These are phyloP conservation scores for Colletotrichum sansevieriae DNA, from an alignment of 2,329 filamentous ascomycete genomes.

Conservation along the genomic window DNA sequence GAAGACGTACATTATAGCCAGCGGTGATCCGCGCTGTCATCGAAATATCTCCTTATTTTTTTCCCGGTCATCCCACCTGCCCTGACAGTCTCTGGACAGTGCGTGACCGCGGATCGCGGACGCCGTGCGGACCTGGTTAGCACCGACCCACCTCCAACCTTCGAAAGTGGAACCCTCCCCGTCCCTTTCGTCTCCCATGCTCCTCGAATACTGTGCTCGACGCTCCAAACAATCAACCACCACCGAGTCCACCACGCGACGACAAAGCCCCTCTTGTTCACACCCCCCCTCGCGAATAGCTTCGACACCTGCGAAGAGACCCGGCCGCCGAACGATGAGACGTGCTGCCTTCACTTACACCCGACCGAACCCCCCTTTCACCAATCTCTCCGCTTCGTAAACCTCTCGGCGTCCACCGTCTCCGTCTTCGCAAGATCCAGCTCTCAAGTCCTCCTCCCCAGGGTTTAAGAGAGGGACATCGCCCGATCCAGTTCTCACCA, in stretches of 20 bases:
- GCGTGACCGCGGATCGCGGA: constrained; percentile 11
- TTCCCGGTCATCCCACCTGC: constrained; percentile 4
- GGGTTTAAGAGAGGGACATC: constrained; percentile 2
- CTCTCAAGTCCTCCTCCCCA: neutral
- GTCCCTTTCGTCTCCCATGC: constrained; percentile 27
- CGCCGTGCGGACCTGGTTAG: too few relatives aligned
- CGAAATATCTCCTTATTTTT: constrained; percentile 14
- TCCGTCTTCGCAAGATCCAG: neutral
- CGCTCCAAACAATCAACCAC: constrained; percentile 16
- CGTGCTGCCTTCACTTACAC: constrained; percentile 7
- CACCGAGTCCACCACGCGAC: constrained; percentile 36
- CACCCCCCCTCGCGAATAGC: constrained; percentile 29
- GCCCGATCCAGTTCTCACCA: neutral
- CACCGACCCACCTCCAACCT: neutral
- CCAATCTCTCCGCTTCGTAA: constrained; percentile 22
- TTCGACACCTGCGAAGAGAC: constrained; percentile 10
- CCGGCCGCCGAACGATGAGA: constrained; percentile 31
- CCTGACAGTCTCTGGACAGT: neutral
- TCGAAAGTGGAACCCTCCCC: constrained; percentile 17
- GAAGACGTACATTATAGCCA: constrained; percentile 1
- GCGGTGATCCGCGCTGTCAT: neutral
- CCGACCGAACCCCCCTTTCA: constrained; percentile 16
- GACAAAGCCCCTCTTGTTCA: constrained; percentile 25
- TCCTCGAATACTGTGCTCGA: neutral
- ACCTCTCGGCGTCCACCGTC: constrained; percentile 1